Conservation (phyloP, 306 rosid species). For the Bauhinia variegata region DNA sequence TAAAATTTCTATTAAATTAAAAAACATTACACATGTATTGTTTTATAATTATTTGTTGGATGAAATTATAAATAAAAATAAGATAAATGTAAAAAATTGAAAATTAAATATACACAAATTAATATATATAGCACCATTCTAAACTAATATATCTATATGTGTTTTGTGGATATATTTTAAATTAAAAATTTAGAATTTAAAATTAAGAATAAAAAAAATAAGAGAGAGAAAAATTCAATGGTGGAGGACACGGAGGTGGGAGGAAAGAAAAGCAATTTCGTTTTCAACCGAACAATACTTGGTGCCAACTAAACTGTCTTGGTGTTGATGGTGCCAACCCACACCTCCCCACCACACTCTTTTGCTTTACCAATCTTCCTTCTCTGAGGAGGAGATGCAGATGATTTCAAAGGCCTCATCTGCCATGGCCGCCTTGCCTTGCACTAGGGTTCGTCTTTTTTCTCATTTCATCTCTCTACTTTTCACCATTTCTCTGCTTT, state of each 20-base stretch:
- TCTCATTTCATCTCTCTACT: background rate
- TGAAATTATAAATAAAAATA: no score
- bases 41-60: no score
- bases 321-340: constrained; percentile 47
- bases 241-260: constrained; percentile 36
- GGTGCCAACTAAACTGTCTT: constrained; percentile 47
- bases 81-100: no score
- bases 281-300: constrained; percentile 42
- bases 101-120: no score
- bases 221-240: constrained; percentile 14
- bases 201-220: background rate
- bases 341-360: constrained; percentile 8
- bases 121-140: no score
- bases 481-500: background rate
- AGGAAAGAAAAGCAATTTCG: constrained; percentile 15
- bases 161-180: no score
- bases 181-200: no score
- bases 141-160: no score
- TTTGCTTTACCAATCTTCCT: constrained; percentile 27
- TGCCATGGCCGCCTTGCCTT: constrained; percentile 68
- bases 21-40: no score
- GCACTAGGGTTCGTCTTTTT: constrained; percentile 56
- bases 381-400: constrained; percentile 39
- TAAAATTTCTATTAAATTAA: no score
- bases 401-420: constrained; percentile 65